Evolutionary conservation across 2,329 filamentous ascomycete genomes (phyloP).

Genomic region (Ophiostoma angusticollis): DNA sequence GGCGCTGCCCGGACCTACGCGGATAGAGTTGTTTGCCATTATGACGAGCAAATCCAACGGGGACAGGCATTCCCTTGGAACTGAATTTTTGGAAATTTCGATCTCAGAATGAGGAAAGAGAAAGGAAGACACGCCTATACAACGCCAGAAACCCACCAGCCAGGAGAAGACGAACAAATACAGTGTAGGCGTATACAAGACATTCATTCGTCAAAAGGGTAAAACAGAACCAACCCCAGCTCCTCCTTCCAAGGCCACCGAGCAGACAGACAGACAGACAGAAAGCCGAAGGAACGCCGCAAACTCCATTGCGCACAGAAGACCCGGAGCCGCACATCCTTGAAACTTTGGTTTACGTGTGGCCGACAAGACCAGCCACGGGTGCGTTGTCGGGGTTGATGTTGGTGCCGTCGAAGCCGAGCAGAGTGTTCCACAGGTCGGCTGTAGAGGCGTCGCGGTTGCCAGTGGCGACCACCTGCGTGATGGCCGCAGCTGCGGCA

Average conservation of each 20-base stretch:
- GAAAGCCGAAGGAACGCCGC: neutral
- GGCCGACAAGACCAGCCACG: constrained; percentile 24
- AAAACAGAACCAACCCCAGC: neutral
- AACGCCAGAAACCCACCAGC: neutral
- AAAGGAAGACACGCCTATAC: neutral
- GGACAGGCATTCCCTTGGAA: too few species aligned
- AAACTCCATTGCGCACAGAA: too few species aligned
- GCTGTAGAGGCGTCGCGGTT: constrained; percentile 26
- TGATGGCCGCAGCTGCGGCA: constrained; percentile 39
- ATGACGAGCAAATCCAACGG: neutral
- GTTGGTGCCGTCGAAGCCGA: constrained; percentile 27
- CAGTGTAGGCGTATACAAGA: neutral
- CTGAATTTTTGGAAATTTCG: too few species aligned
- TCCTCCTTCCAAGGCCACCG: too few species aligned
- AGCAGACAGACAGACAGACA: too few species aligned
- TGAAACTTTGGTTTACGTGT: constrained; percentile 18
- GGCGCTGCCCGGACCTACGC: neutral
- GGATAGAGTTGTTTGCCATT: constrained; percentile 2
- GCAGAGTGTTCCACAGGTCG: constrained; percentile 27
- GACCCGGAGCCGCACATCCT: too few species aligned
- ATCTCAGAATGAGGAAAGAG: neutral
- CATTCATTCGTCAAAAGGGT: constrained; percentile 1
- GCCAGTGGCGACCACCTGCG: constrained; percentile 21
- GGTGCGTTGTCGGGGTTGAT: constrained; percentile 28
- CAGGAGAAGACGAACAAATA: neutral